Evolutionary conservation across 192 early-diverging fungal genomes (phyloP).

Genomic region (Ramicandelaber brevisporus): DNA sequence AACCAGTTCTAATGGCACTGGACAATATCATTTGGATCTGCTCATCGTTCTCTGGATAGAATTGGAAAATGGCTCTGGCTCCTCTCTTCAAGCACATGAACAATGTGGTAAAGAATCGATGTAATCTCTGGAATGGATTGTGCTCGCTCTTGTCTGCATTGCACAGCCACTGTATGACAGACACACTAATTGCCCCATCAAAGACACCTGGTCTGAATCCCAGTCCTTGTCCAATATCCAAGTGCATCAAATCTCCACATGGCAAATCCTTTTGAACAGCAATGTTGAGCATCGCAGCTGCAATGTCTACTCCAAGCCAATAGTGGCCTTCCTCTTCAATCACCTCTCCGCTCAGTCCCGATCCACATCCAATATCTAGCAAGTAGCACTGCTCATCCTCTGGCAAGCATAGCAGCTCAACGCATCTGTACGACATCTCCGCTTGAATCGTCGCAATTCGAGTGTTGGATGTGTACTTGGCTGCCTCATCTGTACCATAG

Average conservation of each 20-base stretch:
- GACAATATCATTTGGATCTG: slow-evolving; percentile 84
- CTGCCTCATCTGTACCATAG: slow-evolving; percentile 28
- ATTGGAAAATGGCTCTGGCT: slow-evolving; percentile 90
- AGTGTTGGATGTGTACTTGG: slow-evolving; percentile 22
- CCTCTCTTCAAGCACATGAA: slow-evolving; percentile 73
- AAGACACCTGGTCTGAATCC: slow-evolving; percentile 86
- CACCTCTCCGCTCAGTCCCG: slow-evolving; percentile 83
- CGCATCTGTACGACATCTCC: slow-evolving; percentile 73
- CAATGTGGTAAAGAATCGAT: slow-evolving; percentile 76
- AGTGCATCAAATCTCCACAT: slow-evolving; percentile 84
- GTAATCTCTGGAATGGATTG: slow-evolving; percentile 53
- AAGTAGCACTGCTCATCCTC: slow-evolving; percentile 44
- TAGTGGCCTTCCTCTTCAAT: slow-evolving; percentile 84
- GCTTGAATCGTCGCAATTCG: slow-evolving; percentile 84
- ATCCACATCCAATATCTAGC: slow-evolving; percentile 94
- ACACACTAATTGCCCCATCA: slow-evolving; percentile 86
- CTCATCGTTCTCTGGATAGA: slow-evolving; percentile 88
- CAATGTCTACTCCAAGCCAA: slow-evolving; percentile 95
- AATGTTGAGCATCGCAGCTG: slow-evolving; percentile 79
- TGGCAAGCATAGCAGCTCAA: slow-evolving; percentile 72
- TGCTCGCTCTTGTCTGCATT: slow-evolving; percentile 88
- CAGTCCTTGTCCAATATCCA: slow-evolving; percentile 89
- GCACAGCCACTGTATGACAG: slow-evolving; percentile 95
- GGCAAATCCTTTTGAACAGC: slow-evolving; percentile 77
- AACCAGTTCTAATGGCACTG: slow-evolving; percentile 71